These are phyloP conservation scores for Tolypocladium capitatum DNA, from an alignment of 2,329 filamentous ascomycete genomes.

Conservation along the genomic window DNA sequence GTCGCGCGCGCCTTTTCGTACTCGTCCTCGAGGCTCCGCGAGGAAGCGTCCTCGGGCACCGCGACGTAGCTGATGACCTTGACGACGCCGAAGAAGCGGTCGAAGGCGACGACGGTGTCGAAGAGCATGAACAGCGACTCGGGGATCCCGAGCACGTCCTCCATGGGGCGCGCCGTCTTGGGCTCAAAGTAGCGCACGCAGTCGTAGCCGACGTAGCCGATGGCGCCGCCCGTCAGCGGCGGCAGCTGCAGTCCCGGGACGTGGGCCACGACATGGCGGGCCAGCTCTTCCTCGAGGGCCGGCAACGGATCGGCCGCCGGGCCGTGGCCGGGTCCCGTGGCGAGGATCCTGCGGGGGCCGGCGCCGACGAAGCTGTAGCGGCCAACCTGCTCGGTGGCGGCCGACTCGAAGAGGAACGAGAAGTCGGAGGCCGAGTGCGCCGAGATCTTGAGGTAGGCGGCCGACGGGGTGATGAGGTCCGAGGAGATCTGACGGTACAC, in stretches of 20 bases:
- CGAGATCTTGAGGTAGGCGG: slow-evolving; percentile 85
- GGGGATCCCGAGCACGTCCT: slow-evolving; percentile 78
- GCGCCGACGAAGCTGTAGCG: slow-evolving; percentile 92
- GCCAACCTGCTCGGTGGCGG: slow-evolving; percentile 84
- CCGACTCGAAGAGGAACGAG: slow-evolving; percentile 93
- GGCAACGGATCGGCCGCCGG: slow-evolving; percentile 74
- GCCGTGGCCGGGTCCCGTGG: slow-evolving; percentile 79
- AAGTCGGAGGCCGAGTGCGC: slow-evolving; percentile 53
- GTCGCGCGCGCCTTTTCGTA: slow-evolving; percentile 55
- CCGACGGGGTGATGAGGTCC: slow-evolving; percentile 87
- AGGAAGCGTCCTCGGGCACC: slow-evolving; percentile 41
- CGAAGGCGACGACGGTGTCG: slow-evolving; percentile 86
- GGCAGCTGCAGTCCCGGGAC: slow-evolving; percentile 75
- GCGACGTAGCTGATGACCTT: slow-evolving; percentile 87
- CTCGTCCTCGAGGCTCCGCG: slow-evolving; percentile 35
- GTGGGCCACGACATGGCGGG: slow-evolving; percentile 63
- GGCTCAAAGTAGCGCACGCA: slow-evolving; percentile 97
- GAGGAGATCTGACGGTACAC: slow-evolving; percentile 76
- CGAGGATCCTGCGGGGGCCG: slow-evolving; percentile 65
- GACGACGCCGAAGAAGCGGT: slow-evolving; percentile 85
- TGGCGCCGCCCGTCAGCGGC: slow-evolving; percentile 78
- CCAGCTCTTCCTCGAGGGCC: slow-evolving; percentile 66
- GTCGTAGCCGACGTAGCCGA: slow-evolving; percentile 95
- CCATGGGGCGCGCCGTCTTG: slow-evolving; percentile 78
- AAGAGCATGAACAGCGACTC: slow-evolving; percentile 97